phyloP scores from a whole-genome alignment of 1,284 basidiomycete species.

The Apiotrichum sp. region DNA sequence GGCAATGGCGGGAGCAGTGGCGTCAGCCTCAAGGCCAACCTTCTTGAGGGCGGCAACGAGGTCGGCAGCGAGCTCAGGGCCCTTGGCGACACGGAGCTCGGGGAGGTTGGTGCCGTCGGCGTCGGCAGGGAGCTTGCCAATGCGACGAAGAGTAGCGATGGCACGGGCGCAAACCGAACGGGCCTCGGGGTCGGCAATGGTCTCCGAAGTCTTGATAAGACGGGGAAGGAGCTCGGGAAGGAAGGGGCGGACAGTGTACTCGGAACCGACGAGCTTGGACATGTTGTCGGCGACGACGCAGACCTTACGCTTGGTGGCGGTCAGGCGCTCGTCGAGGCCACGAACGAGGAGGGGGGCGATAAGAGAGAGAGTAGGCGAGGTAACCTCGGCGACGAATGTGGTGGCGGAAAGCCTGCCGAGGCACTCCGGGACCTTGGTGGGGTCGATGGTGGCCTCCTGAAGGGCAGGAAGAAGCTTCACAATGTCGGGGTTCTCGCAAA shows the following conservation, averaged over 20 bases:
- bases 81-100: conserved; percentile 68
- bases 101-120: conserved; percentile 85
- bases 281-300: conserved; percentile 98
- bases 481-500: conserved; percentile 70
- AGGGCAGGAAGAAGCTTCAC: conserved; percentile 1
- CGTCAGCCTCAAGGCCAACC: conserved; percentile 59
- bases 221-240: conserved; percentile 89
- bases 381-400: conserved; percentile 99
- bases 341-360: conserved; percentile 97
- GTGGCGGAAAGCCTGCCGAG: conserved; percentile 95
- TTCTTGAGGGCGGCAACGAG: conserved; percentile 79
- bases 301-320: conserved; percentile 93
- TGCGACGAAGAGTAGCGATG: conserved; percentile 86
- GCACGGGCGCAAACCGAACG: conserved; percentile 81
- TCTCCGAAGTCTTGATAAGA: conserved; percentile 84
- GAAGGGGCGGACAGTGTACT: conserved; percentile 92
- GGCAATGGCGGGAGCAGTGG: conserved; percentile 57
- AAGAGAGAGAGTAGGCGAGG: conserved; percentile 95
- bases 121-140: conserved; percentile 73
- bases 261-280: conserved; percentile 95
- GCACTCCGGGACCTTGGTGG: conserved; percentile 95
- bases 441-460: conserved; percentile 87
- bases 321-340: conserved; percentile 91
- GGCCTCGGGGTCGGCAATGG: conserved; percentile 92
- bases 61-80: conserved; percentile 58